Conservation (phyloP, 345 rosid species). For the Salix udensis region DNA sequence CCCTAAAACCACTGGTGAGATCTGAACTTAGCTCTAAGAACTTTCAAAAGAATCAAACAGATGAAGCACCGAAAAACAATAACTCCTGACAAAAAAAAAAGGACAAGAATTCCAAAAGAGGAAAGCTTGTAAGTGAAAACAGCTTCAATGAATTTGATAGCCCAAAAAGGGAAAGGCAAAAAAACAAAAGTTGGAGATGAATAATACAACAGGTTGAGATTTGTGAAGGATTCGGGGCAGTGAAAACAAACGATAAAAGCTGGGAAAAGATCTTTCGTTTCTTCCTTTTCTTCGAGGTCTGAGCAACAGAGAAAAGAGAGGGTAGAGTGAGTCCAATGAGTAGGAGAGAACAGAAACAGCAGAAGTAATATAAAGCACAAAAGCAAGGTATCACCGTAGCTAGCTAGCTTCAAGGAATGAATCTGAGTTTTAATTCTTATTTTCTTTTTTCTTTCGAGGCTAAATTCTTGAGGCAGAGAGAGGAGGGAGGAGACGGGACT, state of each 20-base stretch:
- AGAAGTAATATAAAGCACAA: background rate
- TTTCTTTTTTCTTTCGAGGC: background rate
- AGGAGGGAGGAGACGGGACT: slow-evolving; percentile 2
- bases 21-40: slow-evolving; percentile 23
- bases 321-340: background rate
- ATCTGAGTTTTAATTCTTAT: slow-evolving; percentile 18
- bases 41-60: slow-evolving; percentile 6
- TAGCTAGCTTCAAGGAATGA: slow-evolving; percentile 32
- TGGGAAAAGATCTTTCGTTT: slow-evolving; percentile 26
- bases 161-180: slow-evolving; percentile 9
- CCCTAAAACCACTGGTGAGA: slow-evolving; percentile 29
- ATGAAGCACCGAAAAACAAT: background rate
- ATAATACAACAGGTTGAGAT: slow-evolving; percentile 6
- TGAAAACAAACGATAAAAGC: slow-evolving; percentile 11
- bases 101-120: slow-evolving; percentile 7
- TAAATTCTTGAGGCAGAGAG: background rate
- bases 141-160: slow-evolving; percentile 13
- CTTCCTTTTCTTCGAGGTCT: slow-evolving; percentile 16
- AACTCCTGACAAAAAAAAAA: slow-evolving; percentile 16
- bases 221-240: background rate
- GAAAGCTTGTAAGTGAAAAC: slow-evolving; percentile 18
- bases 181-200: background rate
- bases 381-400: slow-evolving; percentile 10
- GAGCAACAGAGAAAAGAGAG: slow-evolving; percentile 22
- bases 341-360: background rate